Conservation (phyloP, 305 asterid genomes). For the Solanum hybrid region DNA sequence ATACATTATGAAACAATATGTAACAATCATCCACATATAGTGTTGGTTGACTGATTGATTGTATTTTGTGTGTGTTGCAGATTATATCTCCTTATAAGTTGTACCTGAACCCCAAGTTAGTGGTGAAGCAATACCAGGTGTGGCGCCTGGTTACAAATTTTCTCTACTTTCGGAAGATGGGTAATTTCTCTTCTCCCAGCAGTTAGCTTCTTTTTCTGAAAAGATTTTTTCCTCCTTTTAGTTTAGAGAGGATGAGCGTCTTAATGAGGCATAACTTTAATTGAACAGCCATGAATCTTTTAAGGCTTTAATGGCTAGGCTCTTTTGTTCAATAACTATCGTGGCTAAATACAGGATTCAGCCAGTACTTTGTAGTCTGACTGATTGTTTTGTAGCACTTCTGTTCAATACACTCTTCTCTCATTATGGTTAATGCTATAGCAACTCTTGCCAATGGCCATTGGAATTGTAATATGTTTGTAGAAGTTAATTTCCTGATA, state of each 20-base stretch:
- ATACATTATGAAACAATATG: neutral
- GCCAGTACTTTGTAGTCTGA: neutral
- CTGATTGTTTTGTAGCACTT: neutral
- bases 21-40: neutral
- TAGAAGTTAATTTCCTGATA: neutral
- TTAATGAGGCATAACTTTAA: neutral
- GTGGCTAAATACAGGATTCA: neutral
- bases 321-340: neutral
- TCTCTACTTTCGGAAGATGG: slow-evolving; percentile 91
- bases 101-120: slow-evolving; percentile 86
- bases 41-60: neutral
- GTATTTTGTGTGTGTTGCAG: slow-evolving; percentile 37
- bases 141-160: slow-evolving; percentile 95
- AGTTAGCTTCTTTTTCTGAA: neutral
- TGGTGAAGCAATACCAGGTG: slow-evolving; percentile 75
- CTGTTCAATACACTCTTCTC: neutral
- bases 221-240: neutral
- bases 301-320: neutral
- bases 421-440: neutral
- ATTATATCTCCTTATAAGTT: slow-evolving; percentile 88
- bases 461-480: neutral
- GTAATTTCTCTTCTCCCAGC: slow-evolving; percentile 33
- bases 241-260: neutral
- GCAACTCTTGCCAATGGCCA: neutral
- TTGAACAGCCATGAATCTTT: neutral